Evolutionary conservation across 2,329 filamentous ascomycete species (phyloP).

Genomic region (Bimuria novae-zelandiae): DNA sequence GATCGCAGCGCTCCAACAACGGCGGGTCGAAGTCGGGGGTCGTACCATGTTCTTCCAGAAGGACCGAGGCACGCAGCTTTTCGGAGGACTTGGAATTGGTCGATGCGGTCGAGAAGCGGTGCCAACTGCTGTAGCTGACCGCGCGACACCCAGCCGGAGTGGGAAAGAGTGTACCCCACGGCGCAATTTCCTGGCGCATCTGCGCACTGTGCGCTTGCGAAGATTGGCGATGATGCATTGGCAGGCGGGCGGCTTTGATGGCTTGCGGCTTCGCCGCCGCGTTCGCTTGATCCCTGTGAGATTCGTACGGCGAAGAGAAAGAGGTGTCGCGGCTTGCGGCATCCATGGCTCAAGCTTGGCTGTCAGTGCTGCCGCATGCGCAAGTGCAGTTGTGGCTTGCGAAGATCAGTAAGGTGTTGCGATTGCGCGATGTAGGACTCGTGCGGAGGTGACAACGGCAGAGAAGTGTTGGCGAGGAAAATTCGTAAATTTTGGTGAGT

Average conservation of each 20-base stretch:
- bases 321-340: not conserved
- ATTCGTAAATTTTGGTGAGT: not conserved
- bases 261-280: not conserved
- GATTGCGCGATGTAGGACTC: not conserved
- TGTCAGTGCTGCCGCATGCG: not conserved
- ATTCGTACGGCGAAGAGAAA: not conserved
- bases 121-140: constrained; percentile 15
- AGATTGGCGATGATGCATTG: not conserved
- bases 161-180: not conserved
- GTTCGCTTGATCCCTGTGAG: not conserved
- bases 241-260: not conserved
- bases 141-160: constrained; percentile 9
- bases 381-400: not conserved
- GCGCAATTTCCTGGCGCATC: constrained; percentile 7
- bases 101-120: constrained; percentile 6
- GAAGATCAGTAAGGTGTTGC: too few relatives aligned
- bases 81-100: constrained; percentile 4
- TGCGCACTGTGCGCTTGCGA: not conserved
- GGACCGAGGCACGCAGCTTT: constrained; percentile 14
- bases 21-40: constrained; percentile 20
- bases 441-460: not conserved
- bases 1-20: constrained; percentile 12
- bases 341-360: not conserved
- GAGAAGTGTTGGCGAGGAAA: not conserved
- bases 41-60: constrained; percentile 9